Percentiles rank a stretch among this genome's conserved stretches.
Conservation (phyloP, 805 yeast species). For the Ogataea nakhonphanomensis region DNA sequence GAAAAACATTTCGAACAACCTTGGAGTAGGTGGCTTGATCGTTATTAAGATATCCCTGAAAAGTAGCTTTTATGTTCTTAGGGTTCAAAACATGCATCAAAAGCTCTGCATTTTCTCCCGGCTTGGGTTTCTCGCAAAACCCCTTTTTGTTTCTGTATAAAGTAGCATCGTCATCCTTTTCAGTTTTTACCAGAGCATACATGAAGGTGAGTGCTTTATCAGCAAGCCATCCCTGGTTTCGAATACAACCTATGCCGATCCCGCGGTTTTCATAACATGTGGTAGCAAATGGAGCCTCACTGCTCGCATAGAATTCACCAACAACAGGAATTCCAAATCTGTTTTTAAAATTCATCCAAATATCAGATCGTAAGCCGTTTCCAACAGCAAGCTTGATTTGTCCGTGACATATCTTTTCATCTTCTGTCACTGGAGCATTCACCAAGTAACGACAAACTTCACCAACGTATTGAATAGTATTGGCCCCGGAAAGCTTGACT, state of each 20-base stretch:
- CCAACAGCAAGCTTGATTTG: conserved; percentile 73
- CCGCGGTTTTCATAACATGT: conserved; percentile 63
- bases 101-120: conserved; percentile 82
- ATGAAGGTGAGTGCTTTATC: conserved; percentile 47
- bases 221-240: conserved; percentile 77
- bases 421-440: conserved; percentile 42
- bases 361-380: conserved; percentile 85
- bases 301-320: conserved; percentile 92
- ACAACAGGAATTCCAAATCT: conserved; percentile 71
- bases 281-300: conserved; percentile 88
- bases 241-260: conserved; percentile 81
- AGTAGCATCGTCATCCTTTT: conserved; percentile 71
- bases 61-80: conserved; percentile 63
- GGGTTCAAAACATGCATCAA: conserved; percentile 67
- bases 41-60: conserved; percentile 88
- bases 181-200: conserved; percentile 68
- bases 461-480: conserved; percentile 90
- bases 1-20: conserved; percentile 67
- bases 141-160: conserved; percentile 70
- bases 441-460: conserved; percentile 87
- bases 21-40: conserved; percentile 75
- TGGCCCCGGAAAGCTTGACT: conserved; percentile 63
- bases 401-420: conserved; percentile 25
- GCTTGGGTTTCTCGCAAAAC: conserved; percentile 48
- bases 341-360: conserved; percentile 77